Base-by-base conservation (phyloP, 2,329 filamentous ascomycete species). In the Stachybotrys echinatus region DNA sequence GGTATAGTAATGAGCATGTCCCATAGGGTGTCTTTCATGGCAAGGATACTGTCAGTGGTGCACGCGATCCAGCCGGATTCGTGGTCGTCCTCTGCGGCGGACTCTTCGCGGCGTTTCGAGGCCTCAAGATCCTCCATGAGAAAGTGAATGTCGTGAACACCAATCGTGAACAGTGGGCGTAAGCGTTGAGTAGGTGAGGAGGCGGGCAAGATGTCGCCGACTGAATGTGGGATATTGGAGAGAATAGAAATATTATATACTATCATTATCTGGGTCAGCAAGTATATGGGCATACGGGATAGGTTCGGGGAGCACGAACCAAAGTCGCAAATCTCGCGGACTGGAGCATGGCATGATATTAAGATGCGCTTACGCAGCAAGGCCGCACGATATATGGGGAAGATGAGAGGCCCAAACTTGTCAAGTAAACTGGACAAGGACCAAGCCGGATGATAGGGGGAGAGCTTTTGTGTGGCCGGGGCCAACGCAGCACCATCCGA, bases 171-270 rank as follows among this genome's bases (percentile, higher is more conserved):
- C n/a, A 99, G 78, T 0, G 92, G 88, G 21, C 85, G 81, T 23
- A 94, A 77, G 51, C 89, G 78, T 52, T 87, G 77, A 1, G 81
- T 76, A 22, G 83, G 75, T 4, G 81, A 77, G 22, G 77, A 75
- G 1, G 79, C 66, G 19, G 85, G 81, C n/a, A 96, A 74, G 14
- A 86, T 71, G 47, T 91, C 83, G 50, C 80, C 76, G 42, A 91
- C 79, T 23, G 87, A 83, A 37, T 85, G 77, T 23, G 94, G 91
- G 42, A 97, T 86, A 58, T 91, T 95, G 42, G 92, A 91, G 31
- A 99, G 76, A 48, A 97, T 80, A n/a, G 92, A 96, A 47, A 97
- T 81, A 65, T 94, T 84, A 70, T 97, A 99, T 54, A 97, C 94
- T 92, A 47, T 21, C 23, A 12, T 12, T 19, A 17, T 34, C 27